Base-by-base conservation (phyloP, 345 rosid genomes). In the Citrus trifoliata region DNA sequence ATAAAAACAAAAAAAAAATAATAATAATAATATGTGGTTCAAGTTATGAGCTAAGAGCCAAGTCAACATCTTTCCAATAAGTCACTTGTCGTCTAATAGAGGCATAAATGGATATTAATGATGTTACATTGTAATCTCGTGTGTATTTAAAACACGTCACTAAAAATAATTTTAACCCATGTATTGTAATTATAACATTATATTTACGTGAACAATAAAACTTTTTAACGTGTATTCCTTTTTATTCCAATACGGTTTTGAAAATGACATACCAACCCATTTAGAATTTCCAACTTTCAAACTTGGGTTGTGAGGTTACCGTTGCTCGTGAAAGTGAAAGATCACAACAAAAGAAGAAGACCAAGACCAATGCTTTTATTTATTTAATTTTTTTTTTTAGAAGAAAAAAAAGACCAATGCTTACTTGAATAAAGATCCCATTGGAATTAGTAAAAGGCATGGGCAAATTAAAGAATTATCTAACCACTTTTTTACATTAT, bases 81-180 rank as follows among this genome's bases (percentile, higher is more conserved):
- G 16, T 35, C n/a, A 1, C 32, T 73, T 58, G 76, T 73, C 76
- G 56, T 22, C 28, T 33, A 10, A 0, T 32, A 32, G 33, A 42
- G 37, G 9, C 76, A 35, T n/a, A 12, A 58, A 56, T 58, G 56
- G 56, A 48, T 30, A 28, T 28, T 0, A 32, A 32, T 32, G 33
- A 32, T 32, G 33, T 32, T 32, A 32, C 33, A 32, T 32, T 32
- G 5, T 32, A 32, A 32, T 32, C 5, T 32, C 33, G 4, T 32
- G 33, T 32, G 33, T 32, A 32, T 32, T 32, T 32, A 32, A 32
- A 32, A 32, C 5, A 32, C 51, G 4, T 10, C 14, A 42, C 6
- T 10, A 1, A 42, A 42, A 42, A 42, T 0, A 10, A 0, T 0
- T 0, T 42, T 46, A 46, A 46, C 0, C 1, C 3, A 18, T 46